Conservation (phyloP, 177 flowering plant genomes). For the Vitis hybrid region DNA sequence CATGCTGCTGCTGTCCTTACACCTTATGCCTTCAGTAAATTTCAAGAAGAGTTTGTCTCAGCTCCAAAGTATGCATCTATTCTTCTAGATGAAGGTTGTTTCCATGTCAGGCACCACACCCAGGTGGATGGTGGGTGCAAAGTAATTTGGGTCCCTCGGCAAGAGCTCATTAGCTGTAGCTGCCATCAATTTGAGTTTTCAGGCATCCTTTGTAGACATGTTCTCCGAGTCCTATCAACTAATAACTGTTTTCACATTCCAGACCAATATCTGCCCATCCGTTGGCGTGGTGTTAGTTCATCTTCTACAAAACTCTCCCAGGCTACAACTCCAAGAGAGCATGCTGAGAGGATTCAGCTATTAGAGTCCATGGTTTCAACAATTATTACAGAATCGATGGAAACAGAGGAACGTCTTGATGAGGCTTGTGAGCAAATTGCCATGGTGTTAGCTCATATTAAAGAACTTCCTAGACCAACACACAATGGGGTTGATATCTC, state of each 20-base stretch:
- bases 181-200: constrained; percentile 70
- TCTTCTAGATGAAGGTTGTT: constrained; percentile 47
- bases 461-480: constrained; percentile 41
- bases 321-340: constrained; percentile 27
- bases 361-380: constrained; percentile 68
- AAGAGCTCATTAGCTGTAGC: constrained; percentile 54
- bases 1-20: constrained; percentile 73
- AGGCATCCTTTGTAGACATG: constrained; percentile 66
- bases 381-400: constrained; percentile 56
- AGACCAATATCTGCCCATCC: constrained; percentile 52
- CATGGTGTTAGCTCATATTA: constrained; percentile 44
- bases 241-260: constrained; percentile 76
- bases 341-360: constrained; percentile 44
- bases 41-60: constrained; percentile 68
- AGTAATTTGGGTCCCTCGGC: constrained; percentile 60
- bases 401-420: constrained; percentile 50
- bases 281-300: constrained; percentile 44
- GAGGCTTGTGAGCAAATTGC: constrained; percentile 53
- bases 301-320: constrained; percentile 24
- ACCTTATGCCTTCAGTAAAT: constrained; percentile 63
- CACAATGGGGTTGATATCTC: constrained; percentile 40
- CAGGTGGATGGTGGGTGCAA: constrained; percentile 60
- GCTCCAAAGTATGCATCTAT: constrained; percentile 79
- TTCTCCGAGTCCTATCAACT: constrained; percentile 65
- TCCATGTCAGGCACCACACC: constrained; percentile 67